Conservation (phyloP, 306 rosid genomes). For the Dryas drummondii region DNA sequence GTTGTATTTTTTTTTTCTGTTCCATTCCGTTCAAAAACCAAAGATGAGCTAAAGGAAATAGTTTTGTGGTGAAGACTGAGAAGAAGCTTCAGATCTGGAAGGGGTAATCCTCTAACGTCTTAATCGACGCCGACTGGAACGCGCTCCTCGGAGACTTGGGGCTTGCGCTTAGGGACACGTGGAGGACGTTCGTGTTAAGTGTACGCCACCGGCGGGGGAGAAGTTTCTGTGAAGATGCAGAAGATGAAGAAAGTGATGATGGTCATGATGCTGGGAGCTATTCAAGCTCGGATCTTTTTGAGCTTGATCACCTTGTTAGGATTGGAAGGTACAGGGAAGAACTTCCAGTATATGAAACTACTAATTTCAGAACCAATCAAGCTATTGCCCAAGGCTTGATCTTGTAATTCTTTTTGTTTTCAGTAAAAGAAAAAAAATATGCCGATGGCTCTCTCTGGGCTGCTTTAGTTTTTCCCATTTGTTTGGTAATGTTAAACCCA, state of each 20-base stretch:
- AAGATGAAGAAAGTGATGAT: constrained; percentile 39
- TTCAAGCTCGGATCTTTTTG: constrained; percentile 74
- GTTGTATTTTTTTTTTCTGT: too few species aligned
- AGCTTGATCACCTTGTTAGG: constrained; percentile 66
- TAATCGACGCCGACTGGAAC: constrained; percentile 51
- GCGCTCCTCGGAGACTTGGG: constrained; percentile 92
- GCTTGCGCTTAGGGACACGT: constrained; percentile 70
- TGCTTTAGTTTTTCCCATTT: constrained; percentile 10
- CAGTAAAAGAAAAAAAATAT: neutral
- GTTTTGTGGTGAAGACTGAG: constrained; percentile 23
- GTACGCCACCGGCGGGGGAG: constrained; percentile 91
- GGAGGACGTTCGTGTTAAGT: constrained; percentile 78
- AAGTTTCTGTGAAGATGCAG: constrained; percentile 34
- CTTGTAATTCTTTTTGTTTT: constrained; percentile 40
- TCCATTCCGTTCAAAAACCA: neutral
- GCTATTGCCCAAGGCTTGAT: constrained; percentile 63
- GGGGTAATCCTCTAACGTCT: constrained; percentile 61
- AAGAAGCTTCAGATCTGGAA: constrained; percentile 64
- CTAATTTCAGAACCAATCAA: constrained; percentile 53
- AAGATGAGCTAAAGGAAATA: constrained; percentile 6
- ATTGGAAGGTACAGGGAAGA: constrained; percentile 60
- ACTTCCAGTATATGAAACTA: constrained; percentile 79
- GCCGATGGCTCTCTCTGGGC: constrained; percentile 29
- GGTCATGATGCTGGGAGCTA: constrained; percentile 51
- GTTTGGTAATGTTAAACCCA: constrained; percentile 5